Conservation (phyloP, 2,329 filamentous ascomycete genomes). For the Beauveria bassiana region DNA sequence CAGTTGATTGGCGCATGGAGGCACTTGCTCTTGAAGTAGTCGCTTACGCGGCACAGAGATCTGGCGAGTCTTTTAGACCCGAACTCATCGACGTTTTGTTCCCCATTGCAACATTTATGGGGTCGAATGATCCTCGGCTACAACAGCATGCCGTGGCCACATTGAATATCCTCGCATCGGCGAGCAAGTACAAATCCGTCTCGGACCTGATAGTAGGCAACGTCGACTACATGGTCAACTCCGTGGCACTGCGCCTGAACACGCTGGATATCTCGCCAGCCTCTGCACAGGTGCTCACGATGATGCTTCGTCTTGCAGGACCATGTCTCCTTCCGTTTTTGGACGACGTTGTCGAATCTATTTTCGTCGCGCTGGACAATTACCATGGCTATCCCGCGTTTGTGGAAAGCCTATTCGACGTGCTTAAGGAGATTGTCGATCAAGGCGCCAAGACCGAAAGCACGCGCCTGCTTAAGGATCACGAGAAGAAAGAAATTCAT, state of each 20-base stretch:
- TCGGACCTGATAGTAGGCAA: constrained; percentile 80
- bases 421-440: constrained; percentile 74
- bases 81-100: constrained; percentile 90
- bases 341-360: constrained; percentile 82
- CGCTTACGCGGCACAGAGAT: constrained; percentile 63
- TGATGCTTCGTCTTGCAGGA: constrained; percentile 89
- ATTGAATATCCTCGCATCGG: constrained; percentile 68
- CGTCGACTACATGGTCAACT: constrained; percentile 93
- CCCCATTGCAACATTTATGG: constrained; percentile 81
- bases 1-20: constrained; percentile 62
- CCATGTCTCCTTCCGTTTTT: constrained; percentile 76
- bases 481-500: constrained; percentile 25
- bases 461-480: constrained; percentile 36
- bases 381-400: constrained; percentile 88
- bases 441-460: constrained; percentile 61
- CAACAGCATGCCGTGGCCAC: constrained; percentile 76
- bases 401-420: constrained; percentile 77
- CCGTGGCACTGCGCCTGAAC: constrained; percentile 80
- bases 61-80: constrained; percentile 62
- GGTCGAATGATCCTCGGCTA: constrained; percentile 58
- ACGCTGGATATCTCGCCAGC: constrained; percentile 88
- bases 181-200: constrained; percentile 68
- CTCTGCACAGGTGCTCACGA: constrained; percentile 79
- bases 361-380: constrained; percentile 88
- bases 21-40: constrained; percentile 76